Evolutionary conservation across 495 filamentous ascomycete species (phyloP).

Genomic region (Xylaria castorea): DNA sequence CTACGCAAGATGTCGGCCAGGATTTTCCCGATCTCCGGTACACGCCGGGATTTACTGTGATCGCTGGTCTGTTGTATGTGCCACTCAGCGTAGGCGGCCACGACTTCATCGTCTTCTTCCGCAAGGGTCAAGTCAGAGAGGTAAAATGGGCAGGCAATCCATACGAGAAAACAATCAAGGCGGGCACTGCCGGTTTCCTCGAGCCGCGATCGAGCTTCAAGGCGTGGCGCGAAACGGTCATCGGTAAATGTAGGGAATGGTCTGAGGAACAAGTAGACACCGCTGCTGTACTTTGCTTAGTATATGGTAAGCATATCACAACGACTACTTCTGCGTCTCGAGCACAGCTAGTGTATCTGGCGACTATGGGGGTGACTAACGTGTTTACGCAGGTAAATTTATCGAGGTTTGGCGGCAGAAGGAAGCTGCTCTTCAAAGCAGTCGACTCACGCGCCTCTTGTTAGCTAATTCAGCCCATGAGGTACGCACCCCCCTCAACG

Average conservation of each 20-base stretch:
- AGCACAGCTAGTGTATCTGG: not conserved
- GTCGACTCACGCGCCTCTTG: constrained; percentile 78
- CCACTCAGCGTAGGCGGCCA: constrained; percentile 76
- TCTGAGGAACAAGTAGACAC: constrained; percentile 80
- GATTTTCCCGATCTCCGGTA: constrained; percentile 89
- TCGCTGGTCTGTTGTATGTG: constrained; percentile 85
- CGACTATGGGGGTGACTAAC: not conserved
- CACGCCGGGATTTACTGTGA: constrained; percentile 75
- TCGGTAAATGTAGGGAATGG: constrained; percentile 78
- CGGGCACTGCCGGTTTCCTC: constrained; percentile 72
- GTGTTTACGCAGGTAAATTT: constrained; percentile 51
- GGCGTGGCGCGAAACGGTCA: constrained; percentile 76
- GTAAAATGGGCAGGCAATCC: constrained; percentile 96
- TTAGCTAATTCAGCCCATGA: constrained; percentile 94
- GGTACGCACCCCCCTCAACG: constrained; percentile 91
- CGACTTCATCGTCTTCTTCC: constrained; percentile 94
- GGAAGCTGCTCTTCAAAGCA: constrained; percentile 82
- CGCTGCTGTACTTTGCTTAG: constrained; percentile 84
- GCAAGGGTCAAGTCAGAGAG: constrained; percentile 76
- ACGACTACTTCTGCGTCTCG: not conserved
- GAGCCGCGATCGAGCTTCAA: constrained; percentile 81
- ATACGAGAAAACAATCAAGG: constrained; percentile 76
- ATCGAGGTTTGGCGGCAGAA: constrained; percentile 95
- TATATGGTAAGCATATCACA: constrained; percentile 75
- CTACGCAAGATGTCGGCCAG: constrained; percentile 74